These are phyloP conservation scores for Trametes pubescens DNA, from an alignment of 1,284 basidiomycete species.

Conservation along the genomic window DNA sequence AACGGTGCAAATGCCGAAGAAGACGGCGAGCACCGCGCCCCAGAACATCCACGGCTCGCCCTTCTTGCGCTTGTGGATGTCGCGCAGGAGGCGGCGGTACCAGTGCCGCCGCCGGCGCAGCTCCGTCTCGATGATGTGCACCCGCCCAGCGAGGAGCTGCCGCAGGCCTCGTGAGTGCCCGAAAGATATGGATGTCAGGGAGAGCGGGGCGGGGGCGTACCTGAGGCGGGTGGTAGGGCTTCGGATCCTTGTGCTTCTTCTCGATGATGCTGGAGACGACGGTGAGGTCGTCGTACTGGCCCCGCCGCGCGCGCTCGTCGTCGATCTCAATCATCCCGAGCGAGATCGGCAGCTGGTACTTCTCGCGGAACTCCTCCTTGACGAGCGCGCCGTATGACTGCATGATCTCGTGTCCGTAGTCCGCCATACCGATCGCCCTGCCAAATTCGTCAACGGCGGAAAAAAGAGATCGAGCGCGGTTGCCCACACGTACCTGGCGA, in stretches of 20 bases:
- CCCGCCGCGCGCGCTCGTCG: slow-evolving; percentile 6
- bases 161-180: not conserved
- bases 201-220: not conserved
- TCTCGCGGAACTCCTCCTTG: slow-evolving; percentile 23
- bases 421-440: slow-evolving; percentile 23
- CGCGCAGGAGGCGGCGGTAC: slow-evolving; percentile 27
- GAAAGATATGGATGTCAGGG: not conserved
- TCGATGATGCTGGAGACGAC: slow-evolving; percentile 23
- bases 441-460: not conserved
- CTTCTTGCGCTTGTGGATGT: slow-evolving; percentile 28
- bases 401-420: slow-evolving; percentile 19
- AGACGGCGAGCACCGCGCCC: slow-evolving; percentile 27
- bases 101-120: slow-evolving; percentile 23
- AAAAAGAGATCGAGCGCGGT: too few relatives aligned
- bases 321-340: slow-evolving; percentile 29
- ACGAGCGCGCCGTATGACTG: slow-evolving; percentile 25
- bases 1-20: slow-evolving; percentile 31
- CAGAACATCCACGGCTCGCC: slow-evolving; percentile 31
- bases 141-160: slow-evolving; percentile 23
- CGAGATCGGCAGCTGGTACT: slow-evolving; percentile 25
- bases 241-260: slow-evolving; percentile 10
- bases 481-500: slow-evolving; percentile 13
- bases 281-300: slow-evolving; percentile 24
- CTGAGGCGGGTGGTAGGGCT: slow-evolving; percentile 12
- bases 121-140: slow-evolving; percentile 17